Conservation (phyloP, 306 rosid genomes). For the Lotus japonicus region DNA sequence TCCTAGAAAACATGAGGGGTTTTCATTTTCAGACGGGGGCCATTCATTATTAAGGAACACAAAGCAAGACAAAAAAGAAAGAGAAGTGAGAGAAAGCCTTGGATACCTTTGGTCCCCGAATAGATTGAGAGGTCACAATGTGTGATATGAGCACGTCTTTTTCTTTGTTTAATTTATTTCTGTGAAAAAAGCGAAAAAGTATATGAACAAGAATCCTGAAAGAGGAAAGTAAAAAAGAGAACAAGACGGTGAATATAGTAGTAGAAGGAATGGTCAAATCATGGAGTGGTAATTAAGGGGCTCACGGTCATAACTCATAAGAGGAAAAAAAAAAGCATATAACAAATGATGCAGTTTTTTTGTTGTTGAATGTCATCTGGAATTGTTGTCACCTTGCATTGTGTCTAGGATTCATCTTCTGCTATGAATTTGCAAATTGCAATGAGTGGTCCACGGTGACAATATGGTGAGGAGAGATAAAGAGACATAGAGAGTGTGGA, state of each 20-base stretch:
- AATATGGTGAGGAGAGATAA: neutral
- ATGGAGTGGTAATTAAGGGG: neutral
- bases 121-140: neutral
- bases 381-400: conserved; percentile 14
- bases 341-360: neutral
- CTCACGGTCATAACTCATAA: conserved; percentile 18
- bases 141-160: neutral
- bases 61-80: neutral
- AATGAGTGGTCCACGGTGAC: neutral
- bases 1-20: too few species aligned
- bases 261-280: neutral
- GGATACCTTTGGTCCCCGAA: conserved; percentile 35
- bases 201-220: neutral
- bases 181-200: neutral
- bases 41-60: neutral
- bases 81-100: neutral
- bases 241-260: neutral
- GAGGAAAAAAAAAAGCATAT: neutral
- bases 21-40: too few species aligned
- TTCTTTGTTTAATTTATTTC: neutral
- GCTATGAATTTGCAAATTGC: neutral
- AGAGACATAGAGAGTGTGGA: neutral
- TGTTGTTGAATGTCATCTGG: neutral
- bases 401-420: neutral
- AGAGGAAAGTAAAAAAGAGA: neutral